phyloP scores from a whole-genome alignment of 1,284 basidiomycete species.

The Caloboletus firmus region DNA sequence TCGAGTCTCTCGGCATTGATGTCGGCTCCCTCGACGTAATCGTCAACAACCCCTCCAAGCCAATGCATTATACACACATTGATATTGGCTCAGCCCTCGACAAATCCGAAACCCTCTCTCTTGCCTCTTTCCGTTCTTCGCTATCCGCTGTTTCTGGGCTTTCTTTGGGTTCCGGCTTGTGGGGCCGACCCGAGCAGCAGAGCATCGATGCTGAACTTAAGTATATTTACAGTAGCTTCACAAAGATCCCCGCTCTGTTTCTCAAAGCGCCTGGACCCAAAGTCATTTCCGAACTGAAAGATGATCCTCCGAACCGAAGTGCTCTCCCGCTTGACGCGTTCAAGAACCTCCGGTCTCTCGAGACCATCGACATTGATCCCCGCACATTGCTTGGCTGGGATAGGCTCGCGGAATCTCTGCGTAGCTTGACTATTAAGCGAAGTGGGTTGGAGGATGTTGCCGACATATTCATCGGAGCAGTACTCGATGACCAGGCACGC shows the following conservation, averaged over 20 bases:
- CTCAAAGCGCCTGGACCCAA: slow-evolving; percentile 60
- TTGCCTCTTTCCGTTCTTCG: slow-evolving; percentile 78
- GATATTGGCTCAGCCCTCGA: slow-evolving; percentile 46
- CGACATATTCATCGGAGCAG: slow-evolving; percentile 75
- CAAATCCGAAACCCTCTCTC: slow-evolving; percentile 74
- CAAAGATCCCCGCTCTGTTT: slow-evolving; percentile 79
- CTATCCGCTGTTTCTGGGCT: slow-evolving; percentile 75
- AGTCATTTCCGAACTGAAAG: slow-evolving; percentile 66
- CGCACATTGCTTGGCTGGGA: slow-evolving; percentile 86
- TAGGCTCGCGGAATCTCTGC: slow-evolving; percentile 66
- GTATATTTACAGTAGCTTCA: slow-evolving; percentile 85
- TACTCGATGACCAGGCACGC: slow-evolving; percentile 70
- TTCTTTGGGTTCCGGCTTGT: slow-evolving; percentile 72
- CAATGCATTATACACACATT: slow-evolving; percentile 71
- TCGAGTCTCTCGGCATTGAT: slow-evolving; percentile 74
- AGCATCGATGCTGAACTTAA: slow-evolving; percentile 74
- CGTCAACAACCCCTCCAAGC: slow-evolving; percentile 67
- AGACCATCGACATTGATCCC: slow-evolving; percentile 81
- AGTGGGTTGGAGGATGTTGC: slow-evolving; percentile 84
- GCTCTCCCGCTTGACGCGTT: slow-evolving; percentile 82
- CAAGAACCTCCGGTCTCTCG: slow-evolving; percentile 76
- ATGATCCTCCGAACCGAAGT: slow-evolving; percentile 72
- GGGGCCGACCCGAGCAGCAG: slow-evolving; percentile 57
- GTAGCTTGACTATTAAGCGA: slow-evolving; percentile 71
- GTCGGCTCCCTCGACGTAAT: slow-evolving; percentile 82